phyloP scores from a whole-genome alignment of 148 eudicot species.

The Rhododendron vialii region DNA sequence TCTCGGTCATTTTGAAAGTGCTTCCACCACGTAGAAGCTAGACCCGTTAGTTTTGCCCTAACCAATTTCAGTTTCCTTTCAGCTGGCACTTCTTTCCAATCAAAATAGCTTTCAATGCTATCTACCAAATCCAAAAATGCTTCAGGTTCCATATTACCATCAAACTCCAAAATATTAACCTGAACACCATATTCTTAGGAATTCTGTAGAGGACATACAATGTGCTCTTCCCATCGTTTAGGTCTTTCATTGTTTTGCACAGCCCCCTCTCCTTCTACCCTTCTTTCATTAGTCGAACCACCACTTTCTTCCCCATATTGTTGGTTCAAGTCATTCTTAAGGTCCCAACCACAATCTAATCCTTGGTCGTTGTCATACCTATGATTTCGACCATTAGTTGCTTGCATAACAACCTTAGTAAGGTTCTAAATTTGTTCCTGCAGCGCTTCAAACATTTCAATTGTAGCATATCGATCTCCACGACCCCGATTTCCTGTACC shows the following conservation, averaged over 20 bases:
- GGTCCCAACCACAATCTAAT: neutral
- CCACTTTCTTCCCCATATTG: neutral
- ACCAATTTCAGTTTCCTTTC: neutral
- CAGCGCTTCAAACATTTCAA: neutral
- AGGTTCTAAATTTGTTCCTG: neutral
- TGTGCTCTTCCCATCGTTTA: neutral
- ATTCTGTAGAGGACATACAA: neutral
- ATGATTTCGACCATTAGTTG: neutral
- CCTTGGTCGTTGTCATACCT: neutral
- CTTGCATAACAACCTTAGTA: neutral
- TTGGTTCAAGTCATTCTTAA: neutral
- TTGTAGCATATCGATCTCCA: neutral
- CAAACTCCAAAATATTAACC: neutral
- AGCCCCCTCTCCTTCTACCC: neutral
- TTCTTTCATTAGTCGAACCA: neutral
- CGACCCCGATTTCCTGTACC: neutral
- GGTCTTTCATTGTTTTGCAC: neutral
- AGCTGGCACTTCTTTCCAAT: neutral
- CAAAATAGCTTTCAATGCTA: neutral
- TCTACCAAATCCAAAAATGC: neutral
- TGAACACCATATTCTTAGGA: neutral
- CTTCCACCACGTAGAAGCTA: neutral
- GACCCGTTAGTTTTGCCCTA: neutral
- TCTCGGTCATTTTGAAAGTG: neutral
- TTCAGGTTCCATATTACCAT: neutral